A percentile compares a stretch with the other conserved stretches of the same genome.
phyloP scores from a whole-genome alignment of 345 rosid species.

The Eucalyptus regnans region DNA sequence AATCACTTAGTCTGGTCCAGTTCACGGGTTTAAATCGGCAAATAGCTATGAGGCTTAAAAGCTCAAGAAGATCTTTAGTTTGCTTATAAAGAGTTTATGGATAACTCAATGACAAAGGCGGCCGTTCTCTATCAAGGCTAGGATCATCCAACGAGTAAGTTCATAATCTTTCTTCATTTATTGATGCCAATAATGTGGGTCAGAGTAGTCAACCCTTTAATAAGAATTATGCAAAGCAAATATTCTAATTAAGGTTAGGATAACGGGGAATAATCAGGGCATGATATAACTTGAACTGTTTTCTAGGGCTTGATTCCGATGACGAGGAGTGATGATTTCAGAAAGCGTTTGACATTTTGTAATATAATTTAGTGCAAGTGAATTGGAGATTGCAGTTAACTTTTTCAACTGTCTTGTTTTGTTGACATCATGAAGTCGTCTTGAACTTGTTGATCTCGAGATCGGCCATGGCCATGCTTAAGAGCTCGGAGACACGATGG shows the following conservation, averaged over 20 bases:
- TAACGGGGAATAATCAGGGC: too few relatives aligned
- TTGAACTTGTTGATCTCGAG: not conserved
- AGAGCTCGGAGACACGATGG: not conserved
- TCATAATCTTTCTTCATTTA: too few relatives aligned
- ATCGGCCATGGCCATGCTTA: not conserved
- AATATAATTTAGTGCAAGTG: not conserved
- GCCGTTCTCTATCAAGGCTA: fast-evolving
- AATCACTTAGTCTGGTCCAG: fast-evolving
- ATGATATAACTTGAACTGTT: fast-evolving
- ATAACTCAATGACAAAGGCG: not conserved
- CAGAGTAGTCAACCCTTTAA: fast-evolving
- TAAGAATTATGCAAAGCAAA: too few relatives aligned
- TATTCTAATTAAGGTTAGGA: too few relatives aligned
- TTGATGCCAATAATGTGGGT: too few relatives aligned
- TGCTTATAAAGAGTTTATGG: too few relatives aligned
- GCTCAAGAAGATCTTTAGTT: too few relatives aligned
- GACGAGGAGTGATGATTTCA: not conserved
- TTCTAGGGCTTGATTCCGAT: fast-evolving
- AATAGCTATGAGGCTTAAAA: not conserved
- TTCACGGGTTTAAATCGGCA: fast-evolving
- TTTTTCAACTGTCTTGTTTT: too few relatives aligned
- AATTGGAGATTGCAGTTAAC: not conserved
- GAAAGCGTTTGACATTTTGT: too few relatives aligned
- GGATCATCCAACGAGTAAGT: too few relatives aligned
- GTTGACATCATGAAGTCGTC: not conserved